Evolutionary conservation across 2,329 filamentous ascomycete genomes (phyloP).

Genomic region (Lasiodiplodia citricola): DNA sequence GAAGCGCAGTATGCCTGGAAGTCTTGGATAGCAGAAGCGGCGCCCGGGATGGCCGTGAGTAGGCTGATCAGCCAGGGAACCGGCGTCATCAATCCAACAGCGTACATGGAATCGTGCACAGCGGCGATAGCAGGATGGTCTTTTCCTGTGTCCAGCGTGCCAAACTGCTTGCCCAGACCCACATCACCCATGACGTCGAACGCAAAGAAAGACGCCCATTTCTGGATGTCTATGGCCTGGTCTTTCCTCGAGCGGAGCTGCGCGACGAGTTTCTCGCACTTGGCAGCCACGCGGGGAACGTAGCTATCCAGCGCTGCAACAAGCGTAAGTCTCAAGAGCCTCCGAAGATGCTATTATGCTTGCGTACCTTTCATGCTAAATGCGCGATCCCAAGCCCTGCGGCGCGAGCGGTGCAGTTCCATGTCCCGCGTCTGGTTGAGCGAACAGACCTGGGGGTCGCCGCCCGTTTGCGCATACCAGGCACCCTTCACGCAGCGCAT

Average conservation of each 20-base stretch:
- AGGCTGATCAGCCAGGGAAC: conserved; percentile 47
- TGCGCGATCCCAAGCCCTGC: conserved; percentile 41
- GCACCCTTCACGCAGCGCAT: conserved; percentile 41
- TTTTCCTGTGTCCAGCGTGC: conserved; percentile 39
- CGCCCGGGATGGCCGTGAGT: conserved; percentile 38
- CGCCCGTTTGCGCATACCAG: conserved; percentile 4
- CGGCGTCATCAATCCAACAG: conserved; percentile 39
- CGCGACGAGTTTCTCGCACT: conserved; percentile 36
- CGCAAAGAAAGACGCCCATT: conserved; percentile 48
- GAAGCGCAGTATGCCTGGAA: conserved; percentile 39
- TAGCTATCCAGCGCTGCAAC: conserved; percentile 29
- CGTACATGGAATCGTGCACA: conserved; percentile 43
- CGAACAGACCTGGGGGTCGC: conserved; percentile 34
- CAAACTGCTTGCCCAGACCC: conserved; percentile 49
- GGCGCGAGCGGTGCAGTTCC: conserved; percentile 37
- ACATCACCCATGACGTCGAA: conserved; percentile 59
- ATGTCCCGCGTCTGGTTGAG: conserved; percentile 35
- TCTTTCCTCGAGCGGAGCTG: conserved; percentile 34
- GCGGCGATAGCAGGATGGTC: conserved; percentile 41
- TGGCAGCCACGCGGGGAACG: conserved; percentile 40
- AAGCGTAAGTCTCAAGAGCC: neutral
- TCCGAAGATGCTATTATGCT: neutral
- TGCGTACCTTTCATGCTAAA: conserved; percentile 35
- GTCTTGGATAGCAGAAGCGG: conserved; percentile 34
- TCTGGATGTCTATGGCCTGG: conserved; percentile 35